These are phyloP conservation scores for Blastobotrys arbuscula DNA, from an alignment of 1,139 yeast genomes.

Conservation along the genomic window DNA sequence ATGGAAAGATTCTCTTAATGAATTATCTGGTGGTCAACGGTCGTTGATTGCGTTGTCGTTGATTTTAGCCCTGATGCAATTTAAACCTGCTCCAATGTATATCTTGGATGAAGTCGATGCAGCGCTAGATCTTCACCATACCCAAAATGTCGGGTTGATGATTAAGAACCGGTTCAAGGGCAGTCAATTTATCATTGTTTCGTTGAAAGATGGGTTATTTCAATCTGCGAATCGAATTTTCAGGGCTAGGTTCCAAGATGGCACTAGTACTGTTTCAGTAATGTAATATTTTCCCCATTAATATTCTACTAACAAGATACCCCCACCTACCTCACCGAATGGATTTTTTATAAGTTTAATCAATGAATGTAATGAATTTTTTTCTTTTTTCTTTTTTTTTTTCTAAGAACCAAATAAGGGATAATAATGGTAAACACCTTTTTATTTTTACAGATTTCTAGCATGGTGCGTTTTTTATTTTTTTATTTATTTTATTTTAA, in stretches of 20 bases:
- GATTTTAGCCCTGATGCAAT: conserved; percentile 84
- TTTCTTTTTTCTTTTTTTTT: too few species aligned
- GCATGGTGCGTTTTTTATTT: too few species aligned
- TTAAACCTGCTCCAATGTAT: conserved; percentile 98
- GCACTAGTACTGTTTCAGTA: conserved; percentile 75
- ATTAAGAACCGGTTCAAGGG: conserved; percentile 93
- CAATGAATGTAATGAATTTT: too few species aligned
- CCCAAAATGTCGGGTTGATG: conserved; percentile 94
- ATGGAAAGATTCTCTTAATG: conserved; percentile 95
- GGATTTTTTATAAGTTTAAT: too few species aligned
- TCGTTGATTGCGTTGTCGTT: conserved; percentile 87
- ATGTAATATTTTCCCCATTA: conserved; percentile 20
- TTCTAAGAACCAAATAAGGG: too few species aligned
- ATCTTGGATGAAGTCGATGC: conserved; percentile 97
- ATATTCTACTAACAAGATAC: too few species aligned
- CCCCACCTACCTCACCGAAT: too few species aligned
- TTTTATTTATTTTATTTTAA: too few species aligned
- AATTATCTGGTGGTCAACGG: conserved; percentile 95
- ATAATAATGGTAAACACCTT: too few species aligned
- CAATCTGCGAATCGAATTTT: conserved; percentile 94
- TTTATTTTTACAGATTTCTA: too few species aligned
- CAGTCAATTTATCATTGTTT: conserved; percentile 92
- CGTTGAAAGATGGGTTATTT: conserved; percentile 97
- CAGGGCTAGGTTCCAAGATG: conserved; percentile 91
- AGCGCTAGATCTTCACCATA: conserved; percentile 92